phyloP scores from a whole-genome alignment of 805 yeast species.

The Yamadazyma scolyti region DNA sequence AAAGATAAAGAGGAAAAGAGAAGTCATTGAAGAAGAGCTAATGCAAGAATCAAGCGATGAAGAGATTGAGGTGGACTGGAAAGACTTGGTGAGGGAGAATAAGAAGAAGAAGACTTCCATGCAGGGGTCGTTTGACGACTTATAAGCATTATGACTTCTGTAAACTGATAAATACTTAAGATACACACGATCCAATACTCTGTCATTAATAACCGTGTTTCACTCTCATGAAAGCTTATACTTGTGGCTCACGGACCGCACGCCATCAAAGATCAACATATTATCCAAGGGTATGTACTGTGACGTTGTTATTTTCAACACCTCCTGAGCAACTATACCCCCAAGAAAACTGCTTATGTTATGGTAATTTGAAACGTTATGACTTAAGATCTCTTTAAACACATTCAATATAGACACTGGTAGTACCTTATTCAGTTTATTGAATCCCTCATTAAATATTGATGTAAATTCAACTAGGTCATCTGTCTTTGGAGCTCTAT shows the following conservation, averaged over 20 bases:
- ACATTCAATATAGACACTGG: conserved; percentile 14
- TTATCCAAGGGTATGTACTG: conserved; percentile 82
- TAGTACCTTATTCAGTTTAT: conserved; percentile 12
- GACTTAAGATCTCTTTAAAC: conserved; percentile 32
- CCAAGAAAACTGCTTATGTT: conserved; percentile 71
- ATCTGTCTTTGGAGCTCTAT: conserved; percentile 14
- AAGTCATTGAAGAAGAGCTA: conserved; percentile 58
- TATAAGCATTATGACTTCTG: conserved; percentile 15
- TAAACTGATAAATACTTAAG: conserved; percentile 2
- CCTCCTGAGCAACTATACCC: conserved; percentile 85
- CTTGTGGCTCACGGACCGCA: conserved; percentile 45
- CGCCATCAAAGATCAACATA: conserved; percentile 69
- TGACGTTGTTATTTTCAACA: conserved; percentile 65
- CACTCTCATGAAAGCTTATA: conserved; percentile 22
- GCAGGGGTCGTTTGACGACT: conserved; percentile 60
- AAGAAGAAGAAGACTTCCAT: conserved; percentile 54
- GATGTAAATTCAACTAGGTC: conserved; percentile 17
- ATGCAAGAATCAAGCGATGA: conserved; percentile 45
- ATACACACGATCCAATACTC: conserved; percentile 9
- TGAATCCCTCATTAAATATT: conserved; percentile 15
- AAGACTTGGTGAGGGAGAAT: conserved; percentile 64
- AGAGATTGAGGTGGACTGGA: conserved; percentile 76
- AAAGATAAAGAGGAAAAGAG: conserved; percentile 62
- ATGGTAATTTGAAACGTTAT: conserved; percentile 44
- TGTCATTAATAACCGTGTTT: no score